Evolutionary conservation across 768 basidiomycete species (phyloP), one percentile per base, ranked within the genome.

Genomic region (Leccinellum albellum): DNA sequence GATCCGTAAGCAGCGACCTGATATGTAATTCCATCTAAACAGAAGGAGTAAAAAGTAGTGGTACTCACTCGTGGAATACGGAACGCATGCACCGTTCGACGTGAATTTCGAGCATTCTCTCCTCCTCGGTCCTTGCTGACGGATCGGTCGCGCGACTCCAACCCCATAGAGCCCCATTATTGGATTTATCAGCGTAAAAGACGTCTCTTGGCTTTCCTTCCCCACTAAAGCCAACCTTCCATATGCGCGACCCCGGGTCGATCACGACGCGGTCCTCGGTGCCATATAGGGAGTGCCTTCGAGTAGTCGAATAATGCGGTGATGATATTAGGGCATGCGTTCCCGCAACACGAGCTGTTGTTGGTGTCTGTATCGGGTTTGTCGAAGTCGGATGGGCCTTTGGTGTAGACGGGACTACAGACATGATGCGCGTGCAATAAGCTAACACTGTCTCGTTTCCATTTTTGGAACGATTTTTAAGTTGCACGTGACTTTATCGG

Each of bases 191-290:
- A 0, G 85, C 79, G 64, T 81, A 82, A 70, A 96, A 90, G n/a
- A 94, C 87, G 55, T 93, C 89, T 64, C 97, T 75, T 9, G 97
- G 94, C 57, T 85, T 81, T 4, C 94, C 86, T 76, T 99, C 97
- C 14, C 96, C 96, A 66, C 94, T 95, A 76, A 98, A 98, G 2
- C 97, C 97, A 12, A 95, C 91, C 75, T 95, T 97, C 95, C 96
- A 98, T 58, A 94, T 82, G 53, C 88, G 80, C 47, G 91, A 94
- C 20, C 97, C 97, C 23, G 94, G 88, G 71, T 99, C 97, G 61
- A 99, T 89, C 55, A 99, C 84, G 42, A 98, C 84, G 47, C 96
- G 82, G 73, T 98, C 97, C 69, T 99, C 97, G 7, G 91, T 93
- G 26, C 97, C 97, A 74, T 99, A 99, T 8, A 98, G 76, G 1